Evolutionary conservation across 495 filamentous ascomycete genomes (phyloP), one percentile per base, ranked within the genome.

Genomic region (Bombardia bombarda): DNA sequence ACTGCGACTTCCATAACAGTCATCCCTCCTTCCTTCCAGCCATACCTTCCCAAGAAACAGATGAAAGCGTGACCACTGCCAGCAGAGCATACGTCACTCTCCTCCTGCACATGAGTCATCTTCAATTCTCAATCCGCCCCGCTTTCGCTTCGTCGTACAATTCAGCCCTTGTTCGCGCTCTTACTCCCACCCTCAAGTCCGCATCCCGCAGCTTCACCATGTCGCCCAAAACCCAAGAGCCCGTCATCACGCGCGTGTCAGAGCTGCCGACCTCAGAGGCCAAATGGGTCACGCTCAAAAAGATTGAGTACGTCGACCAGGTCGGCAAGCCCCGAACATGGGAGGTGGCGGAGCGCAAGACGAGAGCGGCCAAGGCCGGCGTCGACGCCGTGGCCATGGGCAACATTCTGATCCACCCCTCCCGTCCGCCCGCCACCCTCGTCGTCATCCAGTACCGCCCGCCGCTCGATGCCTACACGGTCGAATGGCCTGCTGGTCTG

Each of bases 401-500:
- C 38, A 70, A 75, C 45, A 59, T 78, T 47, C 60, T 79, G 1
- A 59, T 68, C 2, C 70, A 74, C 42, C 74, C 75, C 5, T 55
- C 59, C 19, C 62, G 58, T 7, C 61, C 71, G 2, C 61, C 69
- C 0, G 60, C 69, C 12, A 78, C 74, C 0, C 50, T 77, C 40
- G 55, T 78, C 23, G 69, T 77, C 18, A 67, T 76, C 47, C 72
- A 76, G 53, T 95, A 82, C 56, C 77, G 88, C 10, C 88, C 88
- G 0, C 88, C 88, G 0, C 72, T 92, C 18, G 79, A 84, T 51
- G 79, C 81, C 26, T 75, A 83, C 38, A 80, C 79, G 25, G 78
- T 94, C 40, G 89, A 95, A 58, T 79, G 90, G 39, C 89, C 89
- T 0, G 88, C 89, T 0, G 88, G 89, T 0, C 61, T 95, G 7